Percentiles rank a stretch among this genome's conserved stretches.
Evolutionary conservation across 495 filamentous ascomycete genomes (phyloP).

Genomic region (Pyronema domesticum): DNA sequence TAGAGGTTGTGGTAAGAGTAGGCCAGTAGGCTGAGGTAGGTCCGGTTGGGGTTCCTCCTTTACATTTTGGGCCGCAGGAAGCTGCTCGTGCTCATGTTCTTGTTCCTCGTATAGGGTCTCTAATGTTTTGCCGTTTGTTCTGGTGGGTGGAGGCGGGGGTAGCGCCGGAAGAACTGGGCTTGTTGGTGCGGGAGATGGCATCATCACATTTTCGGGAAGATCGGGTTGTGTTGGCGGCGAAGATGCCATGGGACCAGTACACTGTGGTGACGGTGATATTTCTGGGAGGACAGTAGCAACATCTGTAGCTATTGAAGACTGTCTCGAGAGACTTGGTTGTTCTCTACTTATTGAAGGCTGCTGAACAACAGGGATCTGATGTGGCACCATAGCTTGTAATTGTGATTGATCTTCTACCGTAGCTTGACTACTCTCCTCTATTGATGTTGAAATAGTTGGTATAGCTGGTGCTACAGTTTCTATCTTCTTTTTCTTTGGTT

Average conservation of each 20-base stretch:
- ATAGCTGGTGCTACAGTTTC: neutral
- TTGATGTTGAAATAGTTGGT: neutral
- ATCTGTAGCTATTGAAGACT: neutral
- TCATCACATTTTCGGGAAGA: constrained; percentile 6
- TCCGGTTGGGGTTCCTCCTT: constrained; percentile 2
- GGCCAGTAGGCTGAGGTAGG: neutral
- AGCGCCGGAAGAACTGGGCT: constrained; percentile 19
- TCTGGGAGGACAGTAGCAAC: neutral
- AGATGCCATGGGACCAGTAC: constrained; percentile 13
- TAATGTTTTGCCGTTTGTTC: constrained; percentile 4
- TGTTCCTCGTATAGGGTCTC: constrained; percentile 15
- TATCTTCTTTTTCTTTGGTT: constrained; percentile 9
- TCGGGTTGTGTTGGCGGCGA: constrained; percentile 19
- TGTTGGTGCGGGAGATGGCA: constrained; percentile 19
- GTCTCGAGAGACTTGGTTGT: constrained; percentile 3
- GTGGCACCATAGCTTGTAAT: too few relatives aligned
- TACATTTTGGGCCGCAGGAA: neutral
- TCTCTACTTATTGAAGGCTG: neutral
- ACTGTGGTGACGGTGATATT: neutral
- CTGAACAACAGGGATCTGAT: neutral
- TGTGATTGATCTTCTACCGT: too few relatives aligned
- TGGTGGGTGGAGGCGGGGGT: constrained; percentile 1
- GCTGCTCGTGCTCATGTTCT: neutral
- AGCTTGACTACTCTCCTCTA: neutral
- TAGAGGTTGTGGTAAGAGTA: neutral